Evolutionary conservation across 1,284 basidiomycete species (phyloP), one percentile per base, ranked within the genome.

Genomic region (Meripilus lineatus): DNA sequence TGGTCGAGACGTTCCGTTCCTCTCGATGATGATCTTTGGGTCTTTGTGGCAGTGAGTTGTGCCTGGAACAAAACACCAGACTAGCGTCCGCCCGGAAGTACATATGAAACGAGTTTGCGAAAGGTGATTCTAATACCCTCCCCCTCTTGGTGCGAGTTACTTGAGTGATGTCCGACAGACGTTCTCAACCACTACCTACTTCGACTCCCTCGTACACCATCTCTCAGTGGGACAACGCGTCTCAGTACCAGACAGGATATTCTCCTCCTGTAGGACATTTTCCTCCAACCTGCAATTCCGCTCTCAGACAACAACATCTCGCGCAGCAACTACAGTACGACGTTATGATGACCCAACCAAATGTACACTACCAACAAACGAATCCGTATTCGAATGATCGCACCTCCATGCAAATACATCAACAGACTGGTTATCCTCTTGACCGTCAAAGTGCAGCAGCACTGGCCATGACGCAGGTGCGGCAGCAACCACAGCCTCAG

Each of bases 21-120:
- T 32, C 28, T 25, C 22, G 37, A 38, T 45, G 47, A 47, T 49
- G 44, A 48, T 53, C 41, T 40, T 13, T 20, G 39, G 46, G 49
- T 38, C 55, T 53, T 59, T 58, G 59, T 58, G 61, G 61, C 61
- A 58, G 58, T 61, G 58, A 58, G 57, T 58, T 50, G 61, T 63
- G 59, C 61, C 61, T 63, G 61, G 50, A 22, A 32, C 15, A 32
- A 43, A 35, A 43, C 40, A 35, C 38, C 44, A 46, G 32, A 38
- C 44, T 46, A 56, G 58, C 57, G 57, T 48, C 53, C 52, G 49
- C 22, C 50, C 46, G 50, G 47, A 53, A 59, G 47, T 58, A 63
- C 55, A 58, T 63, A 65, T 61, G 58, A 51, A 56, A 55, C 48
- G 48, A 41, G 46, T 49, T 49, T 50, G 47, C 42, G 45, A 17